Conservation (phyloP, 495 filamentous ascomycete species). For the Annulohypoxylon maeteangense region DNA sequence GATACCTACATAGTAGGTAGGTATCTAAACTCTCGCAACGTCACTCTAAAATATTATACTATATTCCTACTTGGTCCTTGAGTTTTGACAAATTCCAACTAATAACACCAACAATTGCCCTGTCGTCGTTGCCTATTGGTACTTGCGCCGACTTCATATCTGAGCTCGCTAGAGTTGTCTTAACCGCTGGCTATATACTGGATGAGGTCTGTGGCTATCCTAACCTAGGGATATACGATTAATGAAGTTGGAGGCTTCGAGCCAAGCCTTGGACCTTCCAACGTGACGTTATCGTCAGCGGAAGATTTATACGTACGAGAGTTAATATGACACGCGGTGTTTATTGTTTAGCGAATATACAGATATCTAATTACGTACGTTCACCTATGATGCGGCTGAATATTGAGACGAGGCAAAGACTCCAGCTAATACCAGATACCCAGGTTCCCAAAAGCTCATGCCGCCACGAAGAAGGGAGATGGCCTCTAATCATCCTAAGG, state of each 20-base stretch:
- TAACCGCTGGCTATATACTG: no score
- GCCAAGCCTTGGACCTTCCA: not conserved
- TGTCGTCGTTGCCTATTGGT: not conserved
- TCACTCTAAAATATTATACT: no score
- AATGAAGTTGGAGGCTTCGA: not conserved
- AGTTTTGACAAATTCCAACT: no score
- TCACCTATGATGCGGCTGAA: not conserved
- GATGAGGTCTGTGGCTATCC: not conserved
- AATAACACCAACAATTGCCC: not conserved
- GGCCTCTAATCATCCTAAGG: not conserved
- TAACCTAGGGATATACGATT: not conserved
- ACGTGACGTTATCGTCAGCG: not conserved
- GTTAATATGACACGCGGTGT: not conserved
- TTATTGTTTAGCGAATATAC: not conserved
- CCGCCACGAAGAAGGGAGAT: not conserved
- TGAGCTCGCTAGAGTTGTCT: not conserved
- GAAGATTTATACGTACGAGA: not conserved
- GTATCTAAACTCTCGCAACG: no score
- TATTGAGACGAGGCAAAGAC: no score
- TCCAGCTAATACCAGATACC: no score
- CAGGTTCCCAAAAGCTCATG: no score
- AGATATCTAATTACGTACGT: not conserved
- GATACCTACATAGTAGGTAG: no score
- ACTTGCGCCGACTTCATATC: not conserved
- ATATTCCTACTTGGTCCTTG: no score